Base-by-base conservation (phyloP, 805 yeast species). In the Lipomyces yamadae region DNA sequence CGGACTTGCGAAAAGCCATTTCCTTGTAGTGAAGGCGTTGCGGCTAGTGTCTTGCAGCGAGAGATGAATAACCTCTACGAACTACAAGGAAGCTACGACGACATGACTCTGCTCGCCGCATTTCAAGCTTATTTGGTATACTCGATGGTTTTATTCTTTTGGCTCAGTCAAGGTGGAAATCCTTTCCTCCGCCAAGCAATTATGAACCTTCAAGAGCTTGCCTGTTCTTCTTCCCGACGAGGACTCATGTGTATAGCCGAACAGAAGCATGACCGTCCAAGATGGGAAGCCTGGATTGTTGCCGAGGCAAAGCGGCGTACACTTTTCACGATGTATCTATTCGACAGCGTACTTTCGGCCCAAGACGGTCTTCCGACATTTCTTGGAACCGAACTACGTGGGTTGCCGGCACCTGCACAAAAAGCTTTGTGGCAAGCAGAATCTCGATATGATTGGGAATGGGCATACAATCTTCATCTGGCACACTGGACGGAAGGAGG, bases 361-460 rank as follows among this genome's bases (percentile, higher is more conserved):
- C 7, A 11, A 15, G 10, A 7, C 39, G 15, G n/a, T 5, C 32
- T 35, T 4, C 45, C 45, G 5, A 39, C 13, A 15, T 39, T 13
- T n/a, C 6, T 39, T 39, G 45, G n/a, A 11, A n/a, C 13, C 6
- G 45, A 39, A 39, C 15, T 39, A n/a, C 45, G 15, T 15, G 45
- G 15, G 13, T n/a, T 39, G 13, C 45, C 45, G 3, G 45, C 15
- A 15, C 45, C 45, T 15, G 45, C 45, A 13, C 13, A 6, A 5
- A 65, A 63, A 32, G 10, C 53, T 7, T 35, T 65, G n/a, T 65
- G 68, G 68, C 34, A 45, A 33, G 63, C 67, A 3, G 29, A 13
- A 15, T 7, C 67, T 6, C 33, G 68, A 18, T 1, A 37, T 11
- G 63, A n/a, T 5, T 65, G 67, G 67, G 68, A 63, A 63, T 6